phyloP scores from a whole-genome alignment of 192 early-diverging fungal genomes.

The Jimgerdemannia flammicorona region DNA sequence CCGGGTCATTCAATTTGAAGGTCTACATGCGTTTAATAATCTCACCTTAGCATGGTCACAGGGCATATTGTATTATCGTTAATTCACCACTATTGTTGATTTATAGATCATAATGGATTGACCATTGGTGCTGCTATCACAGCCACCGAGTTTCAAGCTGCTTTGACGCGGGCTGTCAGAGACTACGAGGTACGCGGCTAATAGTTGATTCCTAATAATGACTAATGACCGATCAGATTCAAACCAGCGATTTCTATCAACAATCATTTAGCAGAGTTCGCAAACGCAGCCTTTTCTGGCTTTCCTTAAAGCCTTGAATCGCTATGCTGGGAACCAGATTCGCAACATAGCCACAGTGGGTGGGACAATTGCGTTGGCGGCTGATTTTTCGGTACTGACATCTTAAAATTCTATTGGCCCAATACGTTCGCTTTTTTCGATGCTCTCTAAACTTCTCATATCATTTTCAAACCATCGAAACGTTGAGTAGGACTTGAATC shows the following conservation, averaged over 20 bases:
- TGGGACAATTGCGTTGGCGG: constrained; percentile 64
- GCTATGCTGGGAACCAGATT: constrained; percentile 84
- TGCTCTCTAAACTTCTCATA: background rate
- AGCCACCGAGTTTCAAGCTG: constrained; percentile 55
- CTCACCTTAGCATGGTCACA: background rate
- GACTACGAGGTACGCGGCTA: background rate
- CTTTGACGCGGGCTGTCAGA: background rate
- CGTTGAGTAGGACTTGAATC: background rate
- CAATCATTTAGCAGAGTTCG: background rate
- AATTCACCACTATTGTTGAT: no score
- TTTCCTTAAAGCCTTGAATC: constrained; percentile 66
- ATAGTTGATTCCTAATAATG: no score
- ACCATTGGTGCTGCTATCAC: constrained; percentile 67
- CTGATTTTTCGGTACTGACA: background rate
- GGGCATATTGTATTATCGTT: no score
- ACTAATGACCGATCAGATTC: no score
- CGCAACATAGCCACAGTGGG: constrained; percentile 83
- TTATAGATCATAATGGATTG: constrained; percentile 24
- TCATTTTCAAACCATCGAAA: background rate
- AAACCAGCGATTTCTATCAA: background rate
- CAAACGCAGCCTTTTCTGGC: constrained; percentile 32
- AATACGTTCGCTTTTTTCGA: background rate
- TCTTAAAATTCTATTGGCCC: background rate
- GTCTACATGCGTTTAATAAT: background rate
- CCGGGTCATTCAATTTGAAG: constrained; percentile 33